Evolutionary conservation across 768 basidiomycete genomes (phyloP), one percentile per base, ranked within the genome.

Genomic region (Cubamyces sp.): DNA sequence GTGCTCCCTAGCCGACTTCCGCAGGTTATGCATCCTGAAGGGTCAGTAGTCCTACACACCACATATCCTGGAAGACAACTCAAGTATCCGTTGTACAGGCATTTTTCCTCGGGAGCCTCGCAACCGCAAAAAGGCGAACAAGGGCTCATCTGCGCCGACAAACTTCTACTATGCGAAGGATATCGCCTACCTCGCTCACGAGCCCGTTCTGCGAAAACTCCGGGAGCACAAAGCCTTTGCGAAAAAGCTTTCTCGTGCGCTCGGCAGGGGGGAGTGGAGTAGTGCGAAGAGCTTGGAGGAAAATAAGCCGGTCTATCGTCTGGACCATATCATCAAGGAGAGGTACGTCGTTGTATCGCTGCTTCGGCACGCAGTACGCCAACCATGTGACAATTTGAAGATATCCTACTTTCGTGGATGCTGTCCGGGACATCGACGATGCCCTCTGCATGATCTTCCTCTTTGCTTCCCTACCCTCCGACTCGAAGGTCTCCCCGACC

Each of bases 161-260:
- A 94, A 95, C 3, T 99, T 98, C 78, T 99, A 99, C 78, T 98
- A 98, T 74, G 81, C 92, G 26, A 99, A 99, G 78, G 97, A 99
- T 73, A 96, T 99, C 66, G 91, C 92, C 59, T 98, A 96, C 76
- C 86, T 99, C 37, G 88, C 94, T 5, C 97, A 99, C 74, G 97
- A 99, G 73, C 97, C 97, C 1, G 87, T 98, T 12, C 81, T 99
- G 25, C 87, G 86, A 74, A 97, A 94, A 74, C 81, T 99, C 53
- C 81, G 97, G 71, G 95, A 98, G 73, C 97, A 99, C 79, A 99
- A 99, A 74, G 89, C 95, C 1, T 98, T 98, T 68, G 96, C 97
- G 2, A 98, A 98, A 78, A 97, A 97, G 76, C 84, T 99, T 47
- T 88, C 93, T 48, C 84, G 92, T 59, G 96, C 97, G 11, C 80